Conservation (phyloP, 2,329 filamentous ascomycete species). For the Aspergillus pseudoterreus region DNA sequence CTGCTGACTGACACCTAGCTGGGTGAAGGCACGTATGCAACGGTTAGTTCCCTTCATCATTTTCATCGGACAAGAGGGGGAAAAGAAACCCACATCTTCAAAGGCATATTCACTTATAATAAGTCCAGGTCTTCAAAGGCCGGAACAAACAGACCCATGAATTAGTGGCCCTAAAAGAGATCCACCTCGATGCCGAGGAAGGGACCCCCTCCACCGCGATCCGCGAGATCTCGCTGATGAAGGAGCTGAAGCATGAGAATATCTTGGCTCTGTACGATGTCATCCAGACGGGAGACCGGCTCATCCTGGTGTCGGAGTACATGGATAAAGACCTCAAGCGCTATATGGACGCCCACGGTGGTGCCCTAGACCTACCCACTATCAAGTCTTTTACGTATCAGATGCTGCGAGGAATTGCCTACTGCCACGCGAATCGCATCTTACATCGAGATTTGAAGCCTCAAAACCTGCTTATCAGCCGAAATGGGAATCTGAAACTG, state of each 20-base stretch:
- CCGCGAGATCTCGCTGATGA: slow-evolving; percentile 98
- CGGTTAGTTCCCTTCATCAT: no score
- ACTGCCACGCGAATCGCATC: slow-evolving; percentile 94
- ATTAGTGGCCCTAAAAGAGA: slow-evolving; percentile 95
- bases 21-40: no score
- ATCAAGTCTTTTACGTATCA: slow-evolving; percentile 99
- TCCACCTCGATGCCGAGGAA: slow-evolving; percentile 96
- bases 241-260: slow-evolving; percentile 98
- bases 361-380: slow-evolving; percentile 80
- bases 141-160: slow-evolving; percentile 95
- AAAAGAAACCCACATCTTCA: no score
- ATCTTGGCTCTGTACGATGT: slow-evolving; percentile 97
- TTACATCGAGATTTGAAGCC: slow-evolving; percentile 94
- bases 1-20: no score
- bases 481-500: slow-evolving; percentile 82
- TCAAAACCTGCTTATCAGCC: slow-evolving; percentile 94
- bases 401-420: slow-evolving; percentile 89
- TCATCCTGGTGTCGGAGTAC: slow-evolving; percentile 98
- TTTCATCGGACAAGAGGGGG: no score
- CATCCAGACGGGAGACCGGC: slow-evolving; percentile 99
- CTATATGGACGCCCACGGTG: slow-evolving; percentile 71
- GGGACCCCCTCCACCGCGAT: slow-evolving; percentile 96
- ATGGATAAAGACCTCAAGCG: slow-evolving; percentile 94
- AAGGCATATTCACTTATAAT: no score
- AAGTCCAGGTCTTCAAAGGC: slow-evolving; percentile 85